Evolutionary conservation across 2,329 filamentous ascomycete genomes (phyloP), one percentile per base, ranked within the genome.

Genomic region (Leptographium flavum): DNA sequence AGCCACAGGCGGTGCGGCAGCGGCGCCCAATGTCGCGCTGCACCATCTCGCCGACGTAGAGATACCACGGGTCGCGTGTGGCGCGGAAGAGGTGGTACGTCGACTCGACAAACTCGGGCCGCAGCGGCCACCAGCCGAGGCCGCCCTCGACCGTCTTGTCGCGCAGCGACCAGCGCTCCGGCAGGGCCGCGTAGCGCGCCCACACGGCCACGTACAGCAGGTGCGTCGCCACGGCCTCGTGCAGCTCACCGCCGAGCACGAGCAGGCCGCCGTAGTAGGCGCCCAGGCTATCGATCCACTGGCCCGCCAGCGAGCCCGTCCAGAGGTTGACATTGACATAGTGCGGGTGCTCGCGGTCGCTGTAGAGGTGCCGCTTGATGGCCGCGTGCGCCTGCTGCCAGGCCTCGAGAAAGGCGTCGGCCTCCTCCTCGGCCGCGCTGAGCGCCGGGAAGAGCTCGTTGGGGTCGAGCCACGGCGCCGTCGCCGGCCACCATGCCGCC

Each of bases 51-150:
- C 88, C 92, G 19, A 94, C 84, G 58, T 95, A 82, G 5, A 96
- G 69, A 62, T 95, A 96, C 88, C 90, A 98, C 0, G 88, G 88
- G 60, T 98, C 92, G 54, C 81, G 76, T 0, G 92, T 96, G 2
- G 90, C 88, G 42, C 84, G 81, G 60, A 93, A 96, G n/a, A 98
- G 69, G 57, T 96, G 86, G 63, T 94, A 98, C 0, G 85, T 94
- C 1, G 87, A 95, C 63, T 98, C 92, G 53, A 95, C 87, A 58
- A 96, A 96, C 60, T 98, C 92, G 5, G 92, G 92, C 22, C 92
- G 78, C 21, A 93, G 86, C 11, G 87, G 87, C 84, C 93, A 98
- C 87, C 92, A 96, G 11, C 82, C 79, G 23, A 96, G 75, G 10
- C 87, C 86, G 17, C 81, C 79, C 58, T 96, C 92, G 39, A 96